Evolutionary conservation across 495 filamentous ascomycete genomes (phyloP).

Genomic region (Xylaria grammica): DNA sequence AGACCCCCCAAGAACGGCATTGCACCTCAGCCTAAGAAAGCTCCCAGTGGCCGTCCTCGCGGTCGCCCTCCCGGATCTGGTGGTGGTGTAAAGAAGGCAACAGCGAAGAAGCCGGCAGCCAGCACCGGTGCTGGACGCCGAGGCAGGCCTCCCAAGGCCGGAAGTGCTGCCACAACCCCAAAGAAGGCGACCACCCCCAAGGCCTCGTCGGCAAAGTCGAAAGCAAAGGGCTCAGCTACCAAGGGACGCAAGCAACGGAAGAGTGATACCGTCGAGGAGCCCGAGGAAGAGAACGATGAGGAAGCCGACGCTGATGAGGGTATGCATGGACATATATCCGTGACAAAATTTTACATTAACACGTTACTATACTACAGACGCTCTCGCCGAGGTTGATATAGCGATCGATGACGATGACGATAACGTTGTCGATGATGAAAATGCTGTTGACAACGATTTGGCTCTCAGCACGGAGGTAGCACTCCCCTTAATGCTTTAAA

Average conservation of each 20-base stretch:
- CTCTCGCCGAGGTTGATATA: slow-evolving; percentile 23
- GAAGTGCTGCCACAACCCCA: slow-evolving; percentile 28
- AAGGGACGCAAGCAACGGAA: slow-evolving; percentile 28
- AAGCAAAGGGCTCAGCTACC: slow-evolving; percentile 27
- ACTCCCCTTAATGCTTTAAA: neutral
- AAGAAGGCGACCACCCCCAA: slow-evolving; percentile 37
- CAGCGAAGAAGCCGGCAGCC: slow-evolving; percentile 26
- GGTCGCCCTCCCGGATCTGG: slow-evolving; percentile 50
- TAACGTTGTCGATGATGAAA: slow-evolving; percentile 19
- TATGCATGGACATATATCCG: slow-evolving; percentile 23
- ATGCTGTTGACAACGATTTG: slow-evolving; percentile 7
- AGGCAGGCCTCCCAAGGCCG: slow-evolving; percentile 43
- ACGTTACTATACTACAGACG: slow-evolving; percentile 17
- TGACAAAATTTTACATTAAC: slow-evolving; percentile 6
- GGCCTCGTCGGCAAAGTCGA: slow-evolving; percentile 23
- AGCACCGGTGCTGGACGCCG: slow-evolving; percentile 29
- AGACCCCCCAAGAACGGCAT: slow-evolving; percentile 48
- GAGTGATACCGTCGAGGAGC: slow-evolving; percentile 27
- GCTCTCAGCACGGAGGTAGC: slow-evolving; percentile 16
- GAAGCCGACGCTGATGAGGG: slow-evolving; percentile 29
- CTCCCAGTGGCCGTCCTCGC: slow-evolving; percentile 48
- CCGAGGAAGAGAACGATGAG: slow-evolving; percentile 30
- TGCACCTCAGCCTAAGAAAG: slow-evolving; percentile 40
- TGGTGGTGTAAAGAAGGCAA: slow-evolving; percentile 42
- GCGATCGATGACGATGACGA: slow-evolving; percentile 31